These are phyloP conservation scores for Phytopythium sindhum DNA, from an alignment of 352 stramenopile genomes.

Conservation along the genomic window DNA sequence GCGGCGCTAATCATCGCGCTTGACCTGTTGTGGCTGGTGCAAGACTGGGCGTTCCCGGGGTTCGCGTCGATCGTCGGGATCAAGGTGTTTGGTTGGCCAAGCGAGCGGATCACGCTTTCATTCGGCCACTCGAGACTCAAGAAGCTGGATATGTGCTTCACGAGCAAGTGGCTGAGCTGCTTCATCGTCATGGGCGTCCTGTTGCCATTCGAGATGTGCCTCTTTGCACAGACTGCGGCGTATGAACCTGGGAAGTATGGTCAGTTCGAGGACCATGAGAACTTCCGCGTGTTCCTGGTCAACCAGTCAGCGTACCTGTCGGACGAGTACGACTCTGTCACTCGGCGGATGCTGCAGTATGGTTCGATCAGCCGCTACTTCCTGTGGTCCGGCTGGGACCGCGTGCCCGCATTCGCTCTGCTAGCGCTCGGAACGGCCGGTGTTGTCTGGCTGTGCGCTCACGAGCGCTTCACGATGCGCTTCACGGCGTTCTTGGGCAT, in stretches of 20 bases:
- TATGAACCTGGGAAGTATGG: slow-evolving; percentile 35
- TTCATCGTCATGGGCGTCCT: slow-evolving; percentile 52
- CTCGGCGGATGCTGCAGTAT: slow-evolving; percentile 18
- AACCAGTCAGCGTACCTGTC: slow-evolving; percentile 6
- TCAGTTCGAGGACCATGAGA: slow-evolving; percentile 23
- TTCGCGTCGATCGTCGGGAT: slow-evolving; percentile 31
- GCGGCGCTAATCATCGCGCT: slow-evolving; percentile 31
- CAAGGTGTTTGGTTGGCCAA: slow-evolving; percentile 37
- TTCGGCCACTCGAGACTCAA: slow-evolving; percentile 11
- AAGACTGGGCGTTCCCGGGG: slow-evolving; percentile 49
- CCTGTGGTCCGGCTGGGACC: slow-evolving; percentile 43
- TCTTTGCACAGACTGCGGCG: slow-evolving; percentile 38
- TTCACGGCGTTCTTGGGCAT: slow-evolving; percentile 31
- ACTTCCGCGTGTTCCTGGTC: slow-evolving; percentile 22
- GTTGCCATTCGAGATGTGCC: slow-evolving; percentile 44
- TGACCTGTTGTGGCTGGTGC: slow-evolving; percentile 48
- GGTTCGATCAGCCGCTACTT: slow-evolving; percentile 52
- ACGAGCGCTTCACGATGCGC: slow-evolving; percentile 37
- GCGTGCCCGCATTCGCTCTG: slow-evolving; percentile 26
- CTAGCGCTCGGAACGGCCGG: slow-evolving; percentile 20
- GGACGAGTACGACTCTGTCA: slow-evolving; percentile 11
- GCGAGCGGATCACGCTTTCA: slow-evolving; percentile 23
- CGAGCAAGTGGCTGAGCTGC: slow-evolving; percentile 39
- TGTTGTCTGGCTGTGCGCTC: slow-evolving; percentile 27
- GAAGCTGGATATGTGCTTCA: slow-evolving; percentile 19